Base-by-base conservation (phyloP, 495 filamentous ascomycete species). In the Penicillium goetzii region DNA sequence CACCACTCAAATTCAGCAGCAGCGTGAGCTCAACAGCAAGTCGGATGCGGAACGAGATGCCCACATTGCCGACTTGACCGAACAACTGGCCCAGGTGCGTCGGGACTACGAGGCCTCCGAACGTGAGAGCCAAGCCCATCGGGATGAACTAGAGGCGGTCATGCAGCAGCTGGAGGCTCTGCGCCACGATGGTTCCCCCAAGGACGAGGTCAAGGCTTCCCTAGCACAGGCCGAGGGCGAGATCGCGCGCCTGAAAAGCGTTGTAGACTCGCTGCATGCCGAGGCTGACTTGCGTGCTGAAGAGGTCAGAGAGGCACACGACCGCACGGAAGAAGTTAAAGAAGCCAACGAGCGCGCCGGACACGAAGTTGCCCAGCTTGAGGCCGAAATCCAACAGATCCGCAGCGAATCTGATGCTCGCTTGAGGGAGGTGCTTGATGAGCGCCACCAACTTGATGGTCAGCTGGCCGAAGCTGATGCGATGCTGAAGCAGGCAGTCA, bases 1-100 rank as follows among this genome's bases (percentile, higher is more conserved):
- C 25, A 88, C 90, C 62, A 87, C 91, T 4, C 92, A 97, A 66
- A 92, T 97, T 66, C 92, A 96, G 76, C 92, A 96, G 72, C 93
- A 97, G 75, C 88, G 92, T 43, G 92, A 95, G 68, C 83, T 96
- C 55, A 95, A 93, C 72, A 90, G 77, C 65, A 84, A 85, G 68
- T 87, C 85, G 0, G 85, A 87, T 62, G 77, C 79, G 0, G 78
- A 86, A 63, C 81, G 84, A 50, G 86, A 87, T 64, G 79, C 80
- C 7, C 79, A 84, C 49, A 78, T 85, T 43, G 79, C 73, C 32
- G 80, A 83, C 26, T 62, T 85, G 51, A 77, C 77, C 28, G 81
- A 82, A 81, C 77, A 84, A 66, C 62, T 84, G 49, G 60, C 81
- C 57, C 74, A 79, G 40, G 62, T 65, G 8, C 81, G 75, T 54